These are phyloP conservation scores for Cyclostephanos invisitatus DNA, from an alignment of 108 stramenopile genomes.

Conservation along the genomic window DNA sequence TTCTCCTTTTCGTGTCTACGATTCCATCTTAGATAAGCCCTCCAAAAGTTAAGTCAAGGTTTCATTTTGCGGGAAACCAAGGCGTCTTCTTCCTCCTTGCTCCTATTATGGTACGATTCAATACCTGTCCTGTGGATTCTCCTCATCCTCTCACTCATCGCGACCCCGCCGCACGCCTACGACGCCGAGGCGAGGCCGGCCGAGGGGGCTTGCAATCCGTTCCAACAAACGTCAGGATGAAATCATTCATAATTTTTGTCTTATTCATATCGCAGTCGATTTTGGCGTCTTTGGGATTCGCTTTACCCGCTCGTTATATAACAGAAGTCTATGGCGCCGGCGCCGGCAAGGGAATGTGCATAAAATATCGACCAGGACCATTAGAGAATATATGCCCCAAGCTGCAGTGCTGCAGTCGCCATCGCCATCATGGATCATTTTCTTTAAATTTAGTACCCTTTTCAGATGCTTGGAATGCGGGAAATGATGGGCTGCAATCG, in stretches of 20 bases:
- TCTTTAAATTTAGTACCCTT: conserved; percentile 34
- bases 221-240: background rate
- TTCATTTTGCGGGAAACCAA: too few relatives aligned
- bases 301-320: background rate
- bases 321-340: background rate
- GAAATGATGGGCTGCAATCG: conserved; percentile 1
- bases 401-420: background rate
- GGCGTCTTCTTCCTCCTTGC: too few relatives aligned
- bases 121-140: too few relatives aligned
- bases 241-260: background rate
- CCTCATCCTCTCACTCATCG: too few relatives aligned
- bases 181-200: too few relatives aligned
- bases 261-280: conserved; percentile 8
- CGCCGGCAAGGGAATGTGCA: background rate
- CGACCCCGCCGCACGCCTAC: too few relatives aligned
- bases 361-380: background rate
- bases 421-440: background rate
- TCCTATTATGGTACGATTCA: too few relatives aligned
- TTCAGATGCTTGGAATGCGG: conserved; percentile 42
- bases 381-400: too few relatives aligned
- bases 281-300: conserved; percentile 5
- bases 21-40: too few relatives aligned
- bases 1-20: too few relatives aligned
- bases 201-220: too few relatives aligned
- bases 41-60: too few relatives aligned